phyloP scores from a whole-genome alignment of 129 eudicot genomes.

The Flaveria robusta region DNA sequence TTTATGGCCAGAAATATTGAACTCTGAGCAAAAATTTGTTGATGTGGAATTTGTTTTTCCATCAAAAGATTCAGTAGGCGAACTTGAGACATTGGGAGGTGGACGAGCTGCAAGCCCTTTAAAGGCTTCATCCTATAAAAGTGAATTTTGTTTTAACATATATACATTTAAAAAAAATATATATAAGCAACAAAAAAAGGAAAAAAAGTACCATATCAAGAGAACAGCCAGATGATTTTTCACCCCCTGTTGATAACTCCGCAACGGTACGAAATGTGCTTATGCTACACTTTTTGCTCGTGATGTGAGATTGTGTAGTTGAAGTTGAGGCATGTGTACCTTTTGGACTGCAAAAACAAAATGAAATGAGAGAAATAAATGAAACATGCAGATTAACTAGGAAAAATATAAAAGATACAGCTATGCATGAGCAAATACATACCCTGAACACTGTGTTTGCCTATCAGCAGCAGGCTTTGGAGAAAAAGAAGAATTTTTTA shows the following conservation, averaged over 20 bases:
- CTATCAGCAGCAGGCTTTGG: constrained; percentile 40
- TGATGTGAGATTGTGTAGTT: constrained; percentile 32
- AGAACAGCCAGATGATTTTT: constrained; percentile 42
- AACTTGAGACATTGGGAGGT: constrained; percentile 47
- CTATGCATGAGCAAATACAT: constrained; percentile 6
- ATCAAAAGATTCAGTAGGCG: constrained; percentile 39
- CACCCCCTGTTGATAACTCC: constrained; percentile 61
- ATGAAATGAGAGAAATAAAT: constrained; percentile 8
- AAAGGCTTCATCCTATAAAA: constrained; percentile 72
- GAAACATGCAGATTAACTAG: constrained; percentile 13
- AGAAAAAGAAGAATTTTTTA: constrained; percentile 41
- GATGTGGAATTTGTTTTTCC: constrained; percentile 27
- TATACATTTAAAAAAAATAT: neutral
- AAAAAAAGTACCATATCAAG: constrained; percentile 70
- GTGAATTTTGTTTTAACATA: constrained; percentile 4
- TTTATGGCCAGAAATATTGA: constrained; percentile 52
- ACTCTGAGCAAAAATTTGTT: constrained; percentile 53
- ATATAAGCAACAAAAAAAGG: neutral
- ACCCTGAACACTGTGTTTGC: constrained; percentile 49
- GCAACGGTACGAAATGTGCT: constrained; percentile 67
- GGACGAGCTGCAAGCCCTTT: constrained; percentile 67
- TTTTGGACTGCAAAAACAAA: constrained; percentile 43
- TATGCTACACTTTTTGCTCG: constrained; percentile 39
- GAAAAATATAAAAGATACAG: neutral
- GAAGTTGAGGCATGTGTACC: constrained; percentile 43